phyloP scores from a whole-genome alignment of 1,284 basidiomycete genomes.

The Cryptococcus sp. region DNA sequence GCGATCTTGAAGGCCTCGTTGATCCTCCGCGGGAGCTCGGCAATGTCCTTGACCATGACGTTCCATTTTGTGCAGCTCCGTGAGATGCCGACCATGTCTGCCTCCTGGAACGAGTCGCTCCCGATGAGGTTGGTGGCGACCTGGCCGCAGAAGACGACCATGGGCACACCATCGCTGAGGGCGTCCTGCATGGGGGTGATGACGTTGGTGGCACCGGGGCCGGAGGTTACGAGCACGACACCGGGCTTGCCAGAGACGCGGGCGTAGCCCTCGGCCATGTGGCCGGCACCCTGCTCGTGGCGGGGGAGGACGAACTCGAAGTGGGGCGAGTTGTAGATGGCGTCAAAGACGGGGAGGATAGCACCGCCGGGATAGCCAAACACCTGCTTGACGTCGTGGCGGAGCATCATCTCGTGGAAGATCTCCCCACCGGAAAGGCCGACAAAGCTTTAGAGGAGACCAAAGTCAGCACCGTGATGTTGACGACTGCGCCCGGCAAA shows the following conservation, averaged over 20 bases:
- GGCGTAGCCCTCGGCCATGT: constrained; percentile 98
- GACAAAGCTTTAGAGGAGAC: constrained; percentile 59
- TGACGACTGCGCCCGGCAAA: not conserved
- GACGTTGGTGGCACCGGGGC: constrained; percentile 96
- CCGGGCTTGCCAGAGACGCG: constrained; percentile 96
- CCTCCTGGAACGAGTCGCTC: constrained; percentile 97
- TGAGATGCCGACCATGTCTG: constrained; percentile 93
- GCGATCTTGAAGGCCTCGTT: constrained; percentile 99
- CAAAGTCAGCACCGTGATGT: not conserved
- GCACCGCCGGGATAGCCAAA: constrained; percentile 98
- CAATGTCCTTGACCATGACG: constrained; percentile 97
- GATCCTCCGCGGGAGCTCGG: constrained; percentile 89
- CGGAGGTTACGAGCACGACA: constrained; percentile 95
- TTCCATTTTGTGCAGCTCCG: constrained; percentile 99
- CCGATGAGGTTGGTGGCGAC: constrained; percentile 98
- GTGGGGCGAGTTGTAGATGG: constrained; percentile 93
- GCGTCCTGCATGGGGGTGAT: constrained; percentile 98
- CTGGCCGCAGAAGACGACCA: constrained; percentile 95
- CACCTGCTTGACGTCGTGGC: constrained; percentile 92
- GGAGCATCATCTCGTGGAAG: constrained; percentile 99
- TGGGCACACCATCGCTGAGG: constrained; percentile 86
- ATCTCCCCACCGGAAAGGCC: constrained; percentile 95
- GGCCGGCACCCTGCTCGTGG: constrained; percentile 96
- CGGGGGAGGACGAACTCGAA: constrained; percentile 95
- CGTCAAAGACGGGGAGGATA: constrained; percentile 97